Base-by-base conservation (phyloP, 2,329 filamentous ascomycete genomes). In the Paraconiothyrium sp. region DNA sequence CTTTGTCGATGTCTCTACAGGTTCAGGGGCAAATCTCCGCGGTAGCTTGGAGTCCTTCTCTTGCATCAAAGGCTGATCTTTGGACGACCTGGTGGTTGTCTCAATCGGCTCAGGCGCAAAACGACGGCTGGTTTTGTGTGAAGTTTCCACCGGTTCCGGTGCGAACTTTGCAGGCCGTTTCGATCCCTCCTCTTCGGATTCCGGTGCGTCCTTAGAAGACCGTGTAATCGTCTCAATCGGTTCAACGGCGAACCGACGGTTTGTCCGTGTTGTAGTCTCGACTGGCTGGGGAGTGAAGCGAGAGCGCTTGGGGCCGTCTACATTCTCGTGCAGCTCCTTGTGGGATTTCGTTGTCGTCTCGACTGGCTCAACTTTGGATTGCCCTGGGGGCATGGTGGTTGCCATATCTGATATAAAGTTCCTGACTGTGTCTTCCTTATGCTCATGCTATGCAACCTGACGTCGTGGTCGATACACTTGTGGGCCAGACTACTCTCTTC, bases 101-200 rank as follows among this genome's bases (percentile, higher is more conserved):
- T 93, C 91, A 66, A 93, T 87, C 16, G 90, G 90, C 58, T 91
- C 85, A 37, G 90, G 89, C 46, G 83, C 84, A 79, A 92, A 92
- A 69, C 87, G 87, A 58, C 79, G 67, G 24, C 62, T 64, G 14
- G 60, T 68, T 51, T 71, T 72, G 3, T 58, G 61, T 14, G 65
- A 72, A 8, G 70, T 78, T 63, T 76, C 70, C 32, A 74, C 52
- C 6, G 72, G 72, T 60, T 79, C 70, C 13, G 76, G 71, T 10
- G 67, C 67, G 60, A 75, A 75, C 54, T 56, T 69, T 32, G 69
- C 65, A 27, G 57, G 34, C 34, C 59, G 61, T 44, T 68, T 65
- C 14, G 51, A 27, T 10, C 37, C 32, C 4, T 56, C 37, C 22
- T 41, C 20, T 20, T 63, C 50, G 4, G 58, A 22, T 32, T 62